phyloP scores from a whole-genome alignment of 768 basidiomycete species.

The Lactarius psammicola region DNA sequence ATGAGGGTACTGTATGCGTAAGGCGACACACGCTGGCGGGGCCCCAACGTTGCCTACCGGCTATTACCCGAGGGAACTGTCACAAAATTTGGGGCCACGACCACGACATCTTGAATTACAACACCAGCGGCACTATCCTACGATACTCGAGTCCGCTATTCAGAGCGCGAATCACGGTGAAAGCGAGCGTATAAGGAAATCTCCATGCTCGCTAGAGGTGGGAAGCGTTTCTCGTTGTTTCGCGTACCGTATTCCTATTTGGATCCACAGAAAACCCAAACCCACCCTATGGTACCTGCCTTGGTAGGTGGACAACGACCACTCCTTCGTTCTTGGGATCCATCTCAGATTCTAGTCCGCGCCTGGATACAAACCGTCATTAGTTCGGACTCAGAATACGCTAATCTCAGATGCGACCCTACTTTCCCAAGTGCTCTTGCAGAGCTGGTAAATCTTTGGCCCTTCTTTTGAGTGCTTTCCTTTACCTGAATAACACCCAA shows the following conservation, averaged over 20 bases:
- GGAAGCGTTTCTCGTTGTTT: no score
- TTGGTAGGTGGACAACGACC: not conserved
- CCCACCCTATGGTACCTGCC: not conserved
- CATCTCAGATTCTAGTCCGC: conserved; percentile 9
- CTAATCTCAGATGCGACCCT: not conserved
- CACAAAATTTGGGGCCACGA: no score
- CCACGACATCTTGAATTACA: no score
- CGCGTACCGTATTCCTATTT: not conserved
- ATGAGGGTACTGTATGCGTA: no score
- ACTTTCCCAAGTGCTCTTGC: not conserved
- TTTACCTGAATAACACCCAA: not conserved
- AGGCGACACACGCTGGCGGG: no score
- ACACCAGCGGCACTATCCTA: not conserved
- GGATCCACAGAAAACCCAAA: not conserved
- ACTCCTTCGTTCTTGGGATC: not conserved
- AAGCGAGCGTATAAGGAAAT: not conserved
- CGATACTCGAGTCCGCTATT: not conserved
- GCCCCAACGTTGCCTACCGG: not conserved
- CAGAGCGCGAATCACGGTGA: not conserved
- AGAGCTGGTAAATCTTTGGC: not conserved
- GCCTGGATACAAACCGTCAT: not conserved
- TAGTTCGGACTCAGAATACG: not conserved
- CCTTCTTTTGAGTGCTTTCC: not conserved
- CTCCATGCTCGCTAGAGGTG: not conserved
- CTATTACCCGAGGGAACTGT: no score